Evolutionary conservation across 2,329 filamentous ascomycete genomes (phyloP).

Genomic region (Sporothrix phasma): DNA sequence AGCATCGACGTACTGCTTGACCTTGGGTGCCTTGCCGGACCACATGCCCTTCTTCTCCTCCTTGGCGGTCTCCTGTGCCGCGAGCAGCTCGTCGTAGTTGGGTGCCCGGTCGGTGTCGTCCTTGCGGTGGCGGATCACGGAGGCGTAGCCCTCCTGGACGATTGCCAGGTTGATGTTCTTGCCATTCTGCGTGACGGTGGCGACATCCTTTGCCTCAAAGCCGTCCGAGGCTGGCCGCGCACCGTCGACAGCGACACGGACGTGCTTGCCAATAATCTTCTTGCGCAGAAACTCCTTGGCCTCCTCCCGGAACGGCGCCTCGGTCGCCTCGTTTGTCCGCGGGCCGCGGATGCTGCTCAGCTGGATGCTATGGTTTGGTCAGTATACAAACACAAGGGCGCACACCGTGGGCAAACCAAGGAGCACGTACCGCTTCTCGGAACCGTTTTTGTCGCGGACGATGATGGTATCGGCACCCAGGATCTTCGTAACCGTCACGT

Average conservation of each 20-base stretch:
- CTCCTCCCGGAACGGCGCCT: conserved; percentile 80
- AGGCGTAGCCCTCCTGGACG: conserved; percentile 88
- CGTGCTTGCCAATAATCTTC: conserved; percentile 90
- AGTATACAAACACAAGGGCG: background rate
- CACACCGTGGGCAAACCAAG: background rate
- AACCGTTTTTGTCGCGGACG: conserved; percentile 72
- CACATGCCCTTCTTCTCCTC: conserved; percentile 89
- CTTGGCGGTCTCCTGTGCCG: conserved; percentile 73
- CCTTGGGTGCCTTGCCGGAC: conserved; percentile 76
- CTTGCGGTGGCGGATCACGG: conserved; percentile 88
- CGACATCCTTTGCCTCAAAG: conserved; percentile 91
- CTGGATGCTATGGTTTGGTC: conserved; percentile 46
- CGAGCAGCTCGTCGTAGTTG: conserved; percentile 82
- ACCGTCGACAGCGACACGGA: conserved; percentile 80
- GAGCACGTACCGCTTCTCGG: conserved; percentile 63
- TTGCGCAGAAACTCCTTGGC: conserved; percentile 95
- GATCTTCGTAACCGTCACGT: conserved; percentile 77
- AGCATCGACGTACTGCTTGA: conserved; percentile 73
- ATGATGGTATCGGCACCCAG: conserved; percentile 83
- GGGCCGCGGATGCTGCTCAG: conserved; percentile 89
- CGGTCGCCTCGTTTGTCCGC: conserved; percentile 76
- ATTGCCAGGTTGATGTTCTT: conserved; percentile 78
- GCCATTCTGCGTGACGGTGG: conserved; percentile 70
- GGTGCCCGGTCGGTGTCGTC: conserved; percentile 90
- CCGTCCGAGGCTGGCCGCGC: conserved; percentile 82